Evolutionary conservation across 2,329 filamentous ascomycete species (phyloP).

Genomic region (Fusarium equiseti): DNA sequence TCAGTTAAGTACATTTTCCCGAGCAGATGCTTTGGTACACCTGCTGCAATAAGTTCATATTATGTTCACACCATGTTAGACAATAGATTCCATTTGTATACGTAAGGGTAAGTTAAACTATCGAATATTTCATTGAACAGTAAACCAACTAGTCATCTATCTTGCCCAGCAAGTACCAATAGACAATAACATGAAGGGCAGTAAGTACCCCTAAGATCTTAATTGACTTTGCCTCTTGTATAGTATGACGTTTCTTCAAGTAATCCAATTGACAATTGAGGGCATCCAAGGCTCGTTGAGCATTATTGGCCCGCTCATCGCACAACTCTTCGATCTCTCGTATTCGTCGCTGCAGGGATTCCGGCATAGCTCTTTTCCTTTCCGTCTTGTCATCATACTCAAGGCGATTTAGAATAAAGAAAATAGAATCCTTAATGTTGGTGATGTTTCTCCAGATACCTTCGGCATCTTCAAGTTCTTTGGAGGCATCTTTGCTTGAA

Average conservation of each 20-base stretch:
- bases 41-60: no score
- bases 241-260: not conserved
- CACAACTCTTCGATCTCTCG: not conserved
- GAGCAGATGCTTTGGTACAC: no score
- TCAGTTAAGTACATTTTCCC: no score
- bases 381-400: not conserved
- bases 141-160: not conserved
- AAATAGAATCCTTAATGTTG: not conserved
- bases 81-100: no score
- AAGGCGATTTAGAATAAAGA: accelerated
- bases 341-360: not conserved
- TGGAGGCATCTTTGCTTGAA: not conserved
- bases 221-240: not conserved
- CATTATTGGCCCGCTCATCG: not conserved
- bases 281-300: not conserved
- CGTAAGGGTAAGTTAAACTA: no score
- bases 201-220: not conserved
- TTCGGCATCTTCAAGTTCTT: not conserved
- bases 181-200: accelerated
- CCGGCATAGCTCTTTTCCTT: accelerated
- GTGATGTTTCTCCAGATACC: not conserved
- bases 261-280: not conserved
- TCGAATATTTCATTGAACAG: no score
- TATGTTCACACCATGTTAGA: no score
- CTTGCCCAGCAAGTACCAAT: not conserved